Evolutionary conservation across 1,139 yeast species (phyloP), one percentile per base, ranked within the genome.

Genomic region (Candida sojae): DNA sequence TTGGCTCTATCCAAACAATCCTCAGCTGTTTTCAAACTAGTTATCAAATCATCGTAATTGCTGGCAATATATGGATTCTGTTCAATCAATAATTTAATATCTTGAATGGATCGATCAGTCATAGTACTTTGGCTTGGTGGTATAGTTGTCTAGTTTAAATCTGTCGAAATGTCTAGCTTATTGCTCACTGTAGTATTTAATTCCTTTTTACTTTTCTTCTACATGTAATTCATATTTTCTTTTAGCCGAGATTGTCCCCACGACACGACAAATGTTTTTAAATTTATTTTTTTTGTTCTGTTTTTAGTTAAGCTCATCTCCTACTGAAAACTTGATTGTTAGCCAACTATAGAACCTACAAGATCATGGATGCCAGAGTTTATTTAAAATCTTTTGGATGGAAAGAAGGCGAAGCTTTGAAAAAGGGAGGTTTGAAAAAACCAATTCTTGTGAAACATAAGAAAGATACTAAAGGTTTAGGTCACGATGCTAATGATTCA

Each of bases 401-500:
- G 99, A 75, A 77, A 48, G 93, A 89, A 57, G 98, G 98, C 5
- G 89, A 90, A 56, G 96, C 96, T 0, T 71, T 93, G 39, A 80
- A 77, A 56, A 66, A 76, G 43, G 97, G 96, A 4, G 96, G 97
- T 0, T 68, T 93, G 48, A 83, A 79, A 58, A 89, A 84, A 60
- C 98, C 99, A 0, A 83, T 93, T 44, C 69, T 93, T 53, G 97
- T 93, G 43, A 86, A 86, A 57, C 97, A 93, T 61, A 91, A 93
- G 68, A 84, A 84, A 57, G 97, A 93, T 62, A 86, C 84, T 50
- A 90, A 90, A 61, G 99, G 99, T 4, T 74, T 93, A 40, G 96
- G 96, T 0, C 86, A 86, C 59, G 86, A 80, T 52, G 68, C 79
- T 10, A 77, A 77, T 45, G 87, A 84, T 49, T 84, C 86, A 21